Percentiles rank a stretch among this genome's conserved stretches.
Conservation (phyloP, 345 rosid genomes). For the Pugionium cornutum region DNA sequence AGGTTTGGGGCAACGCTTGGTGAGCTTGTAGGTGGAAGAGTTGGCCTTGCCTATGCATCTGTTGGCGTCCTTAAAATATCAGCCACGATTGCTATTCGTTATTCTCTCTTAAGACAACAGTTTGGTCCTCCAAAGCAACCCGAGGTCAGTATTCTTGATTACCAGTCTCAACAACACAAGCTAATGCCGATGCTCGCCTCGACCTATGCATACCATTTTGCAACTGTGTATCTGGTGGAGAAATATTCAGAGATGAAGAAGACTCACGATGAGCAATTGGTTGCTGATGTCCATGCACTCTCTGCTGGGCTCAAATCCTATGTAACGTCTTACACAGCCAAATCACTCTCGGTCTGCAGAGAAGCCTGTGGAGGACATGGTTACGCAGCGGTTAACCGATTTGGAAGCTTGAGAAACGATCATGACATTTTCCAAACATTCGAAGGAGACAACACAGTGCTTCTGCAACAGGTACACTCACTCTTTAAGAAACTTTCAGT, state of each 20-base stretch:
- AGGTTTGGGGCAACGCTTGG: slow-evolving; percentile 96
- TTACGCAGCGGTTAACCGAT: slow-evolving; percentile 98
- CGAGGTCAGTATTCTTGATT: slow-evolving; percentile 95
- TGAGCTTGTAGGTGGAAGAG: slow-evolving; percentile 98
- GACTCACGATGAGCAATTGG: slow-evolving; percentile 72
- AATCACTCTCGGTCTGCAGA: slow-evolving; percentile 81
- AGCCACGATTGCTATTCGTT: slow-evolving; percentile 79
- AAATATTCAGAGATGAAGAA: slow-evolving; percentile 81
- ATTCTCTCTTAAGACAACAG: slow-evolving; percentile 88
- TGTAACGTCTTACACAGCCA: slow-evolving; percentile 86
- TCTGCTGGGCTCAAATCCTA: slow-evolving; percentile 99
- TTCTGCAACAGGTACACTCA: slow-evolving; percentile 69
- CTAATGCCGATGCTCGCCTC: slow-evolving; percentile 99
- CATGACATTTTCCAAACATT: slow-evolving; percentile 97
- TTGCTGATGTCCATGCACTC: slow-evolving; percentile 89
- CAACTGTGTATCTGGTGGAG: slow-evolving; percentile 70
- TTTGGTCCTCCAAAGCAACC: slow-evolving; percentile 97
- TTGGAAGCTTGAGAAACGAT: slow-evolving; percentile 96
- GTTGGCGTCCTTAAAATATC: slow-evolving; percentile 84
- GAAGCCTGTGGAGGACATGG: slow-evolving; percentile 99
- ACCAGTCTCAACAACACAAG: slow-evolving; percentile 99
- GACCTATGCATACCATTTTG: slow-evolving; percentile 90
- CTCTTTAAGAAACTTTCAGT: slow-evolving; percentile 17
- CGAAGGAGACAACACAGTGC: slow-evolving; percentile 99
- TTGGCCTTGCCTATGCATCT: slow-evolving; percentile 85